Percentiles rank a stretch among this genome's conserved stretches.
Evolutionary conservation across 352 stramenopile genomes (phyloP).

Genomic region (Phytophthora hibernalis): DNA sequence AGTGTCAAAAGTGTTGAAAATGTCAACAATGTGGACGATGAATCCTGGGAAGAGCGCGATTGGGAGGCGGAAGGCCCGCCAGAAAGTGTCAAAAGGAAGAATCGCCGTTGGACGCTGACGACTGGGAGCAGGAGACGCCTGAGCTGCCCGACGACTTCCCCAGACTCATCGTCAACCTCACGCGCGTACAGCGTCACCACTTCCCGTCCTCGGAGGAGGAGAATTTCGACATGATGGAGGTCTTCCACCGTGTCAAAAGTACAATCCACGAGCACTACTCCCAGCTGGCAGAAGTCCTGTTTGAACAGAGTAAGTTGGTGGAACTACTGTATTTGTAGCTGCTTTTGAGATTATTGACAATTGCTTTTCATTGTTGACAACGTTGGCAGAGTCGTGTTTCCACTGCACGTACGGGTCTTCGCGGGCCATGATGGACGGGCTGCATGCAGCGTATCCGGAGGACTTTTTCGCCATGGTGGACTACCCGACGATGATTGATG

Average conservation of each 20-base stretch:
- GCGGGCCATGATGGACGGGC: slow-evolving; percentile 51
- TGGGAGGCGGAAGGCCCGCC: slow-evolving; percentile 34
- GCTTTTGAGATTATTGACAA: slow-evolving; percentile 14
- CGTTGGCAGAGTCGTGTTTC: slow-evolving; percentile 58
- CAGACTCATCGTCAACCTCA: slow-evolving; percentile 72
- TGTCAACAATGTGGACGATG: slow-evolving; percentile 4
- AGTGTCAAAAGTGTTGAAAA: slow-evolving; percentile 23
- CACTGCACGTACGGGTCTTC: slow-evolving; percentile 74
- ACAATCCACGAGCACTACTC: slow-evolving; percentile 66
- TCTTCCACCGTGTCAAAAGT: slow-evolving; percentile 56
- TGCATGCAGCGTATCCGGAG: slow-evolving; percentile 58
- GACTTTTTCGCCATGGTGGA: slow-evolving; percentile 77
- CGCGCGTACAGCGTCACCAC: slow-evolving; percentile 59
- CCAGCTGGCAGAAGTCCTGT: slow-evolving; percentile 67
- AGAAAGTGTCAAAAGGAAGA: background rate
- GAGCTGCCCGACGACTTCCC: slow-evolving; percentile 77
- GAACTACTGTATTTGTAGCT: too few species aligned
- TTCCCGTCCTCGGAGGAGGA: slow-evolving; percentile 37
- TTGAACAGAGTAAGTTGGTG: slow-evolving; percentile 62
- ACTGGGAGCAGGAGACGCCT: slow-evolving; percentile 48
- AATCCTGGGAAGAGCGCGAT: slow-evolving; percentile 59
- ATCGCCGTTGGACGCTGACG: slow-evolving; percentile 15
- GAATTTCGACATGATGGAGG: slow-evolving; percentile 40
- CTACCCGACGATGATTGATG: slow-evolving; percentile 73
- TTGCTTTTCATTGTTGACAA: slow-evolving; percentile 3